Conservation (phyloP, 1,284 basidiomycete species). For the Pseudozyma tsukubaensis region DNA sequence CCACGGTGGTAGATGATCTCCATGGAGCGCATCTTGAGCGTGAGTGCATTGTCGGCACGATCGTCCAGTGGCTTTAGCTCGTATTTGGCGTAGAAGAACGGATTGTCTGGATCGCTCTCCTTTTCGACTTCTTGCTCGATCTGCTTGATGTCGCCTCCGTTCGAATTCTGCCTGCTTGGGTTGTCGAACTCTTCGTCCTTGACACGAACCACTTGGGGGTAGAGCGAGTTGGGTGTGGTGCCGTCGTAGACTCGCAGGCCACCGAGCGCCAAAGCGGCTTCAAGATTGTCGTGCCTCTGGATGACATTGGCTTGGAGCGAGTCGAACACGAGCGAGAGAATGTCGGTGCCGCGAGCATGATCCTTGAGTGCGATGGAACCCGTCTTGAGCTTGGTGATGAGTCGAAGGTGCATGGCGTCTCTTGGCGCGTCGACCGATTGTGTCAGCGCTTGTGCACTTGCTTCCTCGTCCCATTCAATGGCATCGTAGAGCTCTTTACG, state of each 20-base stretch:
- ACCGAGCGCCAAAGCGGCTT: conserved; percentile 85
- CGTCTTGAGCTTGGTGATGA: conserved; percentile 73
- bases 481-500: conserved; percentile 91
- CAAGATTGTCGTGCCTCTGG: conserved; percentile 86
- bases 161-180: conserved; percentile 39
- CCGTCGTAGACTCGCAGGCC: conserved; percentile 92
- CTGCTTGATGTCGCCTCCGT: conserved; percentile 46
- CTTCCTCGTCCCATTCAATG: conserved; percentile 82
- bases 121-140: conserved; percentile 66
- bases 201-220: conserved; percentile 93
- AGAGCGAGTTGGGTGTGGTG: conserved; percentile 82
- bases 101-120: conserved; percentile 72
- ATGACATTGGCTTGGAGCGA: conserved; percentile 85
- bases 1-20: conserved; percentile 97
- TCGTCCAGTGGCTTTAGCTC: conserved; percentile 94
- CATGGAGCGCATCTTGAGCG: conserved; percentile 92
- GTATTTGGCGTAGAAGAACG: conserved; percentile 92
- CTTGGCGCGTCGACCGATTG: conserved; percentile 73
- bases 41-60: conserved; percentile 89
- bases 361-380: conserved; percentile 64
- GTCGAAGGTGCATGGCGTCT: conserved; percentile 83
- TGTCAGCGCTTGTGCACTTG: conserved; percentile 43
- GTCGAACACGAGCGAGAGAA: conserved; percentile 90
- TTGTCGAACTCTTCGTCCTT: conserved; percentile 73
- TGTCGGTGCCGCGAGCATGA: conserved; percentile 72